Base-by-base conservation (phyloP, 225 moss, liverwort and hornwort species). In the Straminergon stramineum region DNA sequence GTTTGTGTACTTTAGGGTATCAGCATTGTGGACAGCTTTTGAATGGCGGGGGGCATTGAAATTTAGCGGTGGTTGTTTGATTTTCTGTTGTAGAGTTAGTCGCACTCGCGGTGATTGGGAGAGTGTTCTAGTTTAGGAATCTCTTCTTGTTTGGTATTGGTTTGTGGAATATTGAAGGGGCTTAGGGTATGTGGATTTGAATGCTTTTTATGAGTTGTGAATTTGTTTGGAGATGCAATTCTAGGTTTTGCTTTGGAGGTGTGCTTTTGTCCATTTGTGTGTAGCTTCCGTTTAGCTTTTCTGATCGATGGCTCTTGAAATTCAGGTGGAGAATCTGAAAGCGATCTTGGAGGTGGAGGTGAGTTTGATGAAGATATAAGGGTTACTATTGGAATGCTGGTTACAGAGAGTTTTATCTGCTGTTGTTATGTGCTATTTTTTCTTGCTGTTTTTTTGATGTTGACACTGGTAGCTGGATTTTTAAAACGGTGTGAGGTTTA, bases 321-420 rank as follows among this genome's bases (percentile, higher is more conserved):
- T 64, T 56, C 93, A 99, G 98, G 96, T 99, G 93, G 99, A 99
- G 94, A 99, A 99, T 93, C 82, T 99, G 85, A 99, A 99, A 94
- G 99, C 99, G 58, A 97, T 99, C 57, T 87, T 99, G 84, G 99
- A 99, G 90, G 99, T 99, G 90, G 99, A 99, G 99, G 99, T 99
- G 71, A 87, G 95, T 75, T 76, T 19, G 90, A n/a, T 73, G 45
- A 45, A 56, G 15, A 48, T 43, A 28, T 73, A 9, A 23, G 63
- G 58, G 32, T 68, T 79, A 22, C 61, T 20, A 23, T 66, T 63
- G 35, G 55, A 70, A 43, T 61, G 82, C 27, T 84, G 61, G 37
- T 27, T 51, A 57, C 19, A 21, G 9, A 39, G 32, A 74, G 16
- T 70, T 53, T 55, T 34, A 64, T 83, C 22, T 41, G 41, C 32